Base-by-base conservation (phyloP, 2,329 filamentous ascomycete genomes). In the Aquanectria penicillioides region DNA sequence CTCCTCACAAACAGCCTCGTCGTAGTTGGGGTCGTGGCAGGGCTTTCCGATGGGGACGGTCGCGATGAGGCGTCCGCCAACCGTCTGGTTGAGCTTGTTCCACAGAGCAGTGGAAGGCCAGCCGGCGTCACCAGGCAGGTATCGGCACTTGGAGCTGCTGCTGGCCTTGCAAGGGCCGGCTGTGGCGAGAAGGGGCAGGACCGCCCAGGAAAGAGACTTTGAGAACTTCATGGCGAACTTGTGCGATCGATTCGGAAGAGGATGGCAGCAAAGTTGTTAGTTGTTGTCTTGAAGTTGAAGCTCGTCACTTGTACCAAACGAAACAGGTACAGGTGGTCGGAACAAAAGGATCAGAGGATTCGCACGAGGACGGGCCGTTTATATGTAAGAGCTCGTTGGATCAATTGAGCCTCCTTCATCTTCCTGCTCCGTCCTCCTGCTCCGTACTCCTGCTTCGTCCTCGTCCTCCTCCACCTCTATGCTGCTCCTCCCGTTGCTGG, bases 61-160 rank as follows among this genome's bases (percentile, higher is more conserved):
- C 2, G 75, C 74, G 26, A 87, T 74, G 20, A 88, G 73, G 9
- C 73, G 74, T 0, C 86, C 86, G 4, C 73, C 72, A 0, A 87
- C 71, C 2, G 83, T 81, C 23, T 69, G 38, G 67, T 88, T 87
- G 61, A 88, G 77, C 3, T 64, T 49, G 7, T 69, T 62, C 84
- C 84, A 87, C n/a, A 71, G 67, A 6, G 62, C 46, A 3, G 57
- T 22, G 0, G 74, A 74, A 0, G 85, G 85, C 85, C 85, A 88
- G 66, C 80, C 83, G 1, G 65, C 26, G 47, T 86, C 83, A 13
- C 78, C 78, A 2, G 84, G 83, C 28, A 81, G 78, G 70, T 78
- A 84, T 15, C 78, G 76, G 69, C 82, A 85, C 29, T 62, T 67
- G 38, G 62, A 33, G 12, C 48, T 40, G 28, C 18, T 36, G 6